Evolutionary conservation across 768 basidiomycete species (phyloP), one percentile per base, ranked within the genome.

Genomic region (Fomitopsis serialis): DNA sequence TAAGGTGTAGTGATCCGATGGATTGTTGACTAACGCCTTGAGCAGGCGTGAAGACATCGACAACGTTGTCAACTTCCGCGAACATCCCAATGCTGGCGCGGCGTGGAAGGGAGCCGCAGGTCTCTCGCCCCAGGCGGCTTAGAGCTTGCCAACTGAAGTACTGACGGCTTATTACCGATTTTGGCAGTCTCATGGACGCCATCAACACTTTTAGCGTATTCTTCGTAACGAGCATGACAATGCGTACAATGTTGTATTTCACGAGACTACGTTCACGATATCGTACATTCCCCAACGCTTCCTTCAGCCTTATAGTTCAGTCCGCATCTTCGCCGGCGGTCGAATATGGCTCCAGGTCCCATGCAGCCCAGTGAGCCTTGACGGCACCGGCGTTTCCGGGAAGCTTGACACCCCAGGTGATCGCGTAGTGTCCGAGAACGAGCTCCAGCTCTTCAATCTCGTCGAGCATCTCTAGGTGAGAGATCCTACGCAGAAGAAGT

Each of bases 401-500:
- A 3, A 61, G 42, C 42, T 60, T 63, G 12, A 60, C n/a, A 12
- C 77, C 81, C 93, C 93, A 98, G 0, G 87, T 84, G 50, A 98
- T 80, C 13, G 87, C 91, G 67, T 98, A 98, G 65, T 98, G 95
- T 2, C 77, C 77, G 27, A 97, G 72, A 1, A 98, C 89, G 4
- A 99, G 78, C 53, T 94, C 88, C 19, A 99, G 77, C 69, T 98
- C 96, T 68, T 99, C 96, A 9, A 93, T 75, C 68, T 99, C 95
- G 64, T 98, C 96, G 4, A 99, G 77, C 68, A 90, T 77, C 65
- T 98, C 96, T 15, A 97, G 75, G 52, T 70, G 74, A 0, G 88
- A 78, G 62, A 95, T 86, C 61, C 93, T 93, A 60, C 17, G 19
- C 19, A 27, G 22, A 45, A 5, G 6, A 32, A 32, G 29, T 11